phyloP scores from a whole-genome alignment of 2,329 filamentous ascomycete species.

The Apiospora aurea region DNA sequence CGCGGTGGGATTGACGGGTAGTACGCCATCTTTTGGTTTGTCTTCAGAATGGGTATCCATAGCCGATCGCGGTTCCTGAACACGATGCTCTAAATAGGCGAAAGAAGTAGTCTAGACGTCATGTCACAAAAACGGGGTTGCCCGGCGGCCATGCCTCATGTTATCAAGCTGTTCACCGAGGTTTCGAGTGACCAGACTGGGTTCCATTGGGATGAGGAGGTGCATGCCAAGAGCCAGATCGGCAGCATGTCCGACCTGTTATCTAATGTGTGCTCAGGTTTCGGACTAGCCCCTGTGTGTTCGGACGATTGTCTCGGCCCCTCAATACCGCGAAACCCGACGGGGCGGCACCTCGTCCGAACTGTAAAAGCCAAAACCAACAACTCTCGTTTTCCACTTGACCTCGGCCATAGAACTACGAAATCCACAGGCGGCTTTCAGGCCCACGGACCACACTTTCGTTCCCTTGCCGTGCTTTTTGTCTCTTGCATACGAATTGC shows the following conservation, averaged over 20 bases:
- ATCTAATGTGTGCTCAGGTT: not conserved
- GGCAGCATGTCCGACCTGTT: not conserved
- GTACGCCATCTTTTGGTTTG: not conserved
- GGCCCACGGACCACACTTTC: not conserved
- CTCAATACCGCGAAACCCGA: constrained; percentile 15
- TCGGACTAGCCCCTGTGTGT: not conserved
- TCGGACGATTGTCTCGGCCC: not conserved
- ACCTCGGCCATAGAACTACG: not conserved
- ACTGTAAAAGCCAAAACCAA: not conserved
- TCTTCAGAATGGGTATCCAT: not conserved
- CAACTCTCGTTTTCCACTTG: not conserved
- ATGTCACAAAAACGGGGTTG: not conserved
- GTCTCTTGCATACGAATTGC: not conserved
- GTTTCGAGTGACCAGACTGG: too few species aligned
- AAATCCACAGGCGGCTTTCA: not conserved
- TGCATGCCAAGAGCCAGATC: not conserved
- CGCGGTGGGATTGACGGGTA: too few species aligned
- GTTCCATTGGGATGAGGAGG: not conserved
- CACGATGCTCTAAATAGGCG: not conserved
- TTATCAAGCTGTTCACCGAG: not conserved
- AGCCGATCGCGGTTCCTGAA: too few species aligned
- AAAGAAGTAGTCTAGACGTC: not conserved
- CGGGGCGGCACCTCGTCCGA: not conserved
- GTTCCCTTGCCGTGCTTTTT: not conserved
- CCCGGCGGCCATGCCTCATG: not conserved